These are phyloP conservation scores for Colletotrichum tanaceti DNA, from an alignment of 2,329 filamentous ascomycete species.

Conservation along the genomic window DNA sequence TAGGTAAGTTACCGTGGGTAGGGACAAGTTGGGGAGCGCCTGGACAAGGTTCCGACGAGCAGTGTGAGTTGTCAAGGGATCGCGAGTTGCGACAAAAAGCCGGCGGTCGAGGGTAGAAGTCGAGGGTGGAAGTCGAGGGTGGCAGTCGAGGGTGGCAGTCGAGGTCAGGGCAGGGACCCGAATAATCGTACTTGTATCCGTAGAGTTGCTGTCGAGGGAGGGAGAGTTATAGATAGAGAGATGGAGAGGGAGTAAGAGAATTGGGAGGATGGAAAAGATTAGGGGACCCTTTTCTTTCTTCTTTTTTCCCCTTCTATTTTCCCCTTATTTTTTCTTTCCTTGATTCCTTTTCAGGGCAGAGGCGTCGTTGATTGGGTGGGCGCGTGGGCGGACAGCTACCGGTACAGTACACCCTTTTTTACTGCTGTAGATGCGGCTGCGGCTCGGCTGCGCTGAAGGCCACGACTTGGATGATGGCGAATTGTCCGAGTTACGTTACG, in stretches of 20 bases:
- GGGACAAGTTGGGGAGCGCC: neutral
- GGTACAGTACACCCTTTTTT: no score
- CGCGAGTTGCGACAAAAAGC: neutral
- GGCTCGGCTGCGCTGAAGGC: slow-evolving; percentile 18
- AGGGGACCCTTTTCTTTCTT: no score
- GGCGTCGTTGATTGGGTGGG: no score
- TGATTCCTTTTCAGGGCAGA: no score
- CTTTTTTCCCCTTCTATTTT: no score
- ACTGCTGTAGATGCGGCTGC: slow-evolving; percentile 1
- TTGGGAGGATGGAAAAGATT: neutral
- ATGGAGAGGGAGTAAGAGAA: neutral
- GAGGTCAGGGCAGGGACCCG: neutral
- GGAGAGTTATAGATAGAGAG: neutral
- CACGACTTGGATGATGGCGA: slow-evolving; percentile 25
- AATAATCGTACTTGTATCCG: no score
- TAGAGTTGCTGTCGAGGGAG: neutral
- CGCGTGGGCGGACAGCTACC: no score
- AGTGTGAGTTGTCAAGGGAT: slow-evolving; percentile 16
- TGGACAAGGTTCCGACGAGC: slow-evolving; percentile 4
- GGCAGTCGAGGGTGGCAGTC: neutral
- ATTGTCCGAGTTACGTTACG: slow-evolving; percentile 17
- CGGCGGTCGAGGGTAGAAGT: neutral
- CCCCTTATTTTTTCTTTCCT: no score
- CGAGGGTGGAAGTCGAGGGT: neutral
- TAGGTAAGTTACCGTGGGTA: no score